Percentiles rank a stretch among this genome's conserved stretches.
Conservation (phyloP, 2,329 filamentous ascomycete genomes). For the Teratosphaeria destructans region DNA sequence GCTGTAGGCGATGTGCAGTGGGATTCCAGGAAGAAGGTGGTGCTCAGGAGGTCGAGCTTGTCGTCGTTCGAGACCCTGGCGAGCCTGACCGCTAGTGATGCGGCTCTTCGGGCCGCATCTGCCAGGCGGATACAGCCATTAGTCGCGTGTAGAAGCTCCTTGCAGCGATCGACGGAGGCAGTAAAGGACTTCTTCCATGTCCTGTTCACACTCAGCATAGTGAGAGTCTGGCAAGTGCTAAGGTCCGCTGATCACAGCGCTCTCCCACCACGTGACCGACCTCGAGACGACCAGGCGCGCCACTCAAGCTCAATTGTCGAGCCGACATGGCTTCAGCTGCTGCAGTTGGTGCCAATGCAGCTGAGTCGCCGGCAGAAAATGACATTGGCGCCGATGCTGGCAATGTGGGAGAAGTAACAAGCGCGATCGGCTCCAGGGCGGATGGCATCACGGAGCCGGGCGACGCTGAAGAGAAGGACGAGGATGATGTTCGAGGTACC, state of each 20-base stretch:
- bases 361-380: slow-evolving; percentile 14
- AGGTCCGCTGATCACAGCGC: too few relatives aligned
- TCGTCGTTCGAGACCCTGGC: not conserved
- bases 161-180: too few relatives aligned
- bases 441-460: slow-evolving; percentile 8
- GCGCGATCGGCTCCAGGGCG: slow-evolving; percentile 20
- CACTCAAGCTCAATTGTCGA: not conserved
- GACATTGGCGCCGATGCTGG: slow-evolving; percentile 21
- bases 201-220: too few relatives aligned
- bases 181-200: too few relatives aligned
- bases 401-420: slow-evolving; percentile 16
- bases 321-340: slow-evolving; percentile 27
- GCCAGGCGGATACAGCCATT: too few relatives aligned
- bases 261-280: not conserved
- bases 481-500: slow-evolving; percentile 9
- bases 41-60: not conserved
- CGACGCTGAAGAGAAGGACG: slow-evolving; percentile 15
- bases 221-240: too few relatives aligned
- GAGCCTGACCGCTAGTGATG: not conserved
- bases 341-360: slow-evolving; percentile 22
- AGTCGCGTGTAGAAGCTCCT: too few relatives aligned
- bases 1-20: not conserved
- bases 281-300: not conserved
- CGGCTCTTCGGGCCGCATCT: not conserved
- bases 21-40: not conserved